These are phyloP conservation scores for Pythium myriotylum DNA, from an alignment of 352 stramenopile genomes.

Conservation along the genomic window DNA sequence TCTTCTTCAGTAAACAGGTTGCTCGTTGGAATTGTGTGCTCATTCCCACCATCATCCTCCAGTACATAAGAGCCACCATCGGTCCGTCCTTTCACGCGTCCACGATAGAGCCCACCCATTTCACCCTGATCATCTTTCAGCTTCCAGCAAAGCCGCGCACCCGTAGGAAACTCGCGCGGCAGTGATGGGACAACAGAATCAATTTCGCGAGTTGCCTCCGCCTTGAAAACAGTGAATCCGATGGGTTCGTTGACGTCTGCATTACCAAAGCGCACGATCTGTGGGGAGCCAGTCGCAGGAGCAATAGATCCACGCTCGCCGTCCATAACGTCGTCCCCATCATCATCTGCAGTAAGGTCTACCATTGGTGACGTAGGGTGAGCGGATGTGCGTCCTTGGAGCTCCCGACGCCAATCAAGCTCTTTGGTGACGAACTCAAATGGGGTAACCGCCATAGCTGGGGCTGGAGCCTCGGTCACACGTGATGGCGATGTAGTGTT, in stretches of 20 bases:
- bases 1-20: conserved; percentile 22
- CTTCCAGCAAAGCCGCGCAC: conserved; percentile 18
- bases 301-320: conserved; percentile 22
- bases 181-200: background rate
- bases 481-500: conserved; percentile 1
- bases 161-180: conserved; percentile 15
- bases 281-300: conserved; percentile 28
- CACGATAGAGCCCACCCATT: conserved; percentile 6
- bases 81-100: conserved; percentile 16
- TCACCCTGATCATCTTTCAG: conserved; percentile 18
- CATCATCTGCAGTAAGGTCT: conserved; percentile 20
- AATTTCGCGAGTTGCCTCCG: conserved; percentile 4
- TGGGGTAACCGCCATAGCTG: conserved; percentile 5
- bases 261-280: conserved; percentile 51
- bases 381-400: conserved; percentile 1
- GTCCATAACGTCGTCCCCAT: conserved; percentile 22
- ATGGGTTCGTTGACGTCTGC: conserved; percentile 23
- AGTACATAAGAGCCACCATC: conserved; percentile 18
- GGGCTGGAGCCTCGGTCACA: background rate
- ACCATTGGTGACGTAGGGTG: conserved; percentile 11
- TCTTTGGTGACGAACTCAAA: conserved; percentile 21
- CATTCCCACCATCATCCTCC: conserved; percentile 9
- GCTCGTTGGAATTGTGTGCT: conserved; percentile 16
- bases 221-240: conserved; percentile 11
- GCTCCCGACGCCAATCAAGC: conserved; percentile 2